phyloP scores from a whole-genome alignment of 768 basidiomycete species.

The Trametes elegans region DNA sequence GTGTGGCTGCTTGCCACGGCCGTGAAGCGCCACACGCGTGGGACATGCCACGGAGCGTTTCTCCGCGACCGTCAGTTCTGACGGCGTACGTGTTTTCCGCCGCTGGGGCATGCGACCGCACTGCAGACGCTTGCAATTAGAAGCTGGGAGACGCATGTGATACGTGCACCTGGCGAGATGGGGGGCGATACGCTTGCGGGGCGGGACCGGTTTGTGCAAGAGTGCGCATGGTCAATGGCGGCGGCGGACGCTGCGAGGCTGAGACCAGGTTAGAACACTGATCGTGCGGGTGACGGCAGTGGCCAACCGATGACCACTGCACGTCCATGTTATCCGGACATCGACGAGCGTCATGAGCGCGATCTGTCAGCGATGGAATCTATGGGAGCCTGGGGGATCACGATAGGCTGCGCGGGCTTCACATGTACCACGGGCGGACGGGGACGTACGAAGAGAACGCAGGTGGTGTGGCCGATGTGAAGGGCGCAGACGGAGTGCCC shows the following conservation, averaged over 20 bases:
- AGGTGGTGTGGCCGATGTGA: neutral
- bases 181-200: too few species aligned
- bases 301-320: neutral
- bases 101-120: too few species aligned
- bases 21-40: too few species aligned
- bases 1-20: too few species aligned
- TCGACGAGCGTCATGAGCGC: conserved; percentile 1
- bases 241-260: too few species aligned
- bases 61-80: too few species aligned
- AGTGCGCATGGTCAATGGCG: neutral
- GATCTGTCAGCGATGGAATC: neutral
- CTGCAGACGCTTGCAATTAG: too few species aligned
- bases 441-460: neutral
- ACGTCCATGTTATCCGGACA: conserved; percentile 11
- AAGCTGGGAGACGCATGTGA: too few species aligned
- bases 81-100: too few species aligned
- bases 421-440: conserved; percentile 2
- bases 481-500: too few species aligned
- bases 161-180: too few species aligned
- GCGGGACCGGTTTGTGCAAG: neutral
- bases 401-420: neutral
- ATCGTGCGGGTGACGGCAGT: conserved; percentile 2
- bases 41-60: too few species aligned
- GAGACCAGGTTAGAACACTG: neutral
- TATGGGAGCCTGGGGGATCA: neutral